Percentiles rank a stretch among this genome's conserved stretches.
phyloP scores from a whole-genome alignment of 805 yeast genomes.

The Nakazawaea peltata region DNA sequence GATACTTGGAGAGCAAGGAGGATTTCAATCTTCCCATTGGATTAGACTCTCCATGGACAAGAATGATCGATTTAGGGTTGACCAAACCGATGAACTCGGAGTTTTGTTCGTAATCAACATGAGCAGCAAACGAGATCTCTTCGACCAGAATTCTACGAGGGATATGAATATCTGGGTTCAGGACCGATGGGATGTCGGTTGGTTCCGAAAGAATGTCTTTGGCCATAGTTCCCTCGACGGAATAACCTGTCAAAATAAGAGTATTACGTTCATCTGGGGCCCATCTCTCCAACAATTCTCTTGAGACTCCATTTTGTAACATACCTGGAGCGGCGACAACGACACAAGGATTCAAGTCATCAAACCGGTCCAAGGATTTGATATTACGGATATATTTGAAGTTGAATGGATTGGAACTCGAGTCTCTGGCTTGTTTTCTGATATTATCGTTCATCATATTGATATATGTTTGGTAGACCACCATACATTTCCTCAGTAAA shows the following conservation, averaged over 20 bases:
- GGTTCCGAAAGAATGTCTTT: slow-evolving; percentile 86
- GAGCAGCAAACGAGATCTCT: slow-evolving; percentile 98
- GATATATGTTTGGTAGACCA: slow-evolving; percentile 93
- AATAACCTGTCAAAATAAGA: slow-evolving; percentile 88
- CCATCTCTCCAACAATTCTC: slow-evolving; percentile 91
- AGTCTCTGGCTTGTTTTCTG: slow-evolving; percentile 64
- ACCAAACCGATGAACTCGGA: slow-evolving; percentile 84
- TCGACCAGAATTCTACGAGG: slow-evolving; percentile 86
- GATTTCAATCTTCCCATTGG: slow-evolving; percentile 98
- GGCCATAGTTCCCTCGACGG: slow-evolving; percentile 98
- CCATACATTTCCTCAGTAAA: slow-evolving; percentile 92
- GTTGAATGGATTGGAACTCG: slow-evolving; percentile 82
- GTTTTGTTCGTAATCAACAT: slow-evolving; percentile 93
- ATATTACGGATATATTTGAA: slow-evolving; percentile 80
- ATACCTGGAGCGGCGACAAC: slow-evolving; percentile 97
- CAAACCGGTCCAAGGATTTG: slow-evolving; percentile 73
- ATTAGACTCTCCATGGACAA: slow-evolving; percentile 95
- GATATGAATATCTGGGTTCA: slow-evolving; percentile 73
- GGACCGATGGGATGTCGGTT: slow-evolving; percentile 72
- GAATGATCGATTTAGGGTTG: slow-evolving; percentile 74
- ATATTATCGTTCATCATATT: slow-evolving; percentile 96
- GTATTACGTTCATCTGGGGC: slow-evolving; percentile 93
- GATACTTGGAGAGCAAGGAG: slow-evolving; percentile 81
- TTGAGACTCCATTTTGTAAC: slow-evolving; percentile 92
- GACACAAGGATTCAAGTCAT: slow-evolving; percentile 93